A percentile compares a stretch with the other conserved stretches of the same genome.
These are phyloP conservation scores for Alnus glutinosa DNA, from an alignment of 306 rosid species.

Conservation along the genomic window DNA sequence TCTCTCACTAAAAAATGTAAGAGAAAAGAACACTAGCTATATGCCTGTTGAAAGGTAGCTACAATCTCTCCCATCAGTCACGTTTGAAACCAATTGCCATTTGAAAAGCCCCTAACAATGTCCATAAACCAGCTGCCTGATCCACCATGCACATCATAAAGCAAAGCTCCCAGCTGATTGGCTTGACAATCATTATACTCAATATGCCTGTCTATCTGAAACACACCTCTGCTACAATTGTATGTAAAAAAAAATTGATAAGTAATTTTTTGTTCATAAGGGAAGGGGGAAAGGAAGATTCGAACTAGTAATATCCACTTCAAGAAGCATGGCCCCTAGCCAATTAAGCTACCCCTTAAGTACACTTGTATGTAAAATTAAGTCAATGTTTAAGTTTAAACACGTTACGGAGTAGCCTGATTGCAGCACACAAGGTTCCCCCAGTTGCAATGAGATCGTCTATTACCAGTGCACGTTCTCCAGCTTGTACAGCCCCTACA, in stretches of 20 bases:
- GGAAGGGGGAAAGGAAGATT: too few relatives aligned
- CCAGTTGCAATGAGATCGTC: conserved; percentile 99
- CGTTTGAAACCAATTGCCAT: neutral
- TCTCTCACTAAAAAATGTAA: neutral
- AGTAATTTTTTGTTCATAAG: too few relatives aligned
- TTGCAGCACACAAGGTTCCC: conserved; percentile 90
- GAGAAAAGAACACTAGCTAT: neutral
- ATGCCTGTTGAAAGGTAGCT: neutral
- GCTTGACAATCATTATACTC: neutral
- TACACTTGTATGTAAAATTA: neutral
- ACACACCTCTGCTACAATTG: neutral
- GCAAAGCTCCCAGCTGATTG: neutral
- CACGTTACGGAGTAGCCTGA: conserved; percentile 78
- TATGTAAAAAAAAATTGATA: too few relatives aligned
- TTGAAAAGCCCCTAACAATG: conserved; percentile 16
- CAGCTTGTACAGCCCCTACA: conserved; percentile 85
- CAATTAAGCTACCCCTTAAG: too few relatives aligned
- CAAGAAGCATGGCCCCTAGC: too few relatives aligned
- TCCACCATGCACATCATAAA: conserved; percentile 1
- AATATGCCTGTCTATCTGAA: neutral
- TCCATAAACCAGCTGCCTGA: conserved; percentile 7
- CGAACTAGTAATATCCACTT: too few relatives aligned
- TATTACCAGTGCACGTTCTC: conserved; percentile 88
- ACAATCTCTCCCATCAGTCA: conserved; percentile 17
- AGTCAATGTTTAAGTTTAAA: neutral